A percentile compares a stretch with the other conserved stretches of the same genome.
Conservation (phyloP, 192 early-diverging fungal genomes). For the Mortierella alpina region DNA sequence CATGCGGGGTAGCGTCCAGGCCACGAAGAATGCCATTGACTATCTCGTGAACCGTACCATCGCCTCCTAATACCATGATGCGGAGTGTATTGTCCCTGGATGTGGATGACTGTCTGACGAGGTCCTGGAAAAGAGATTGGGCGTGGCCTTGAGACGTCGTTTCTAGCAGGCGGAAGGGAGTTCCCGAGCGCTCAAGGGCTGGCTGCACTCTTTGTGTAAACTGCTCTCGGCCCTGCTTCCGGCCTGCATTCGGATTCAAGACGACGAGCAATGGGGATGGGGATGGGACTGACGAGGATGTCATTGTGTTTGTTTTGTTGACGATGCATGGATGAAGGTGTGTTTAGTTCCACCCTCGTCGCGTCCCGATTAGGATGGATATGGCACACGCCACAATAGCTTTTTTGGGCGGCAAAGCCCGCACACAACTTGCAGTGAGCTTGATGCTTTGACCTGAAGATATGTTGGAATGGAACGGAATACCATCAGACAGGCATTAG, state of each 20-base stretch:
- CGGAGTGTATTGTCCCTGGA: neutral
- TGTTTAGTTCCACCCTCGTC: too few relatives aligned
- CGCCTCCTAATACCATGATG: constrained; percentile 60
- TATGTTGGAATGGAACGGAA: too few relatives aligned
- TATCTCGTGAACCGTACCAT: constrained; percentile 62
- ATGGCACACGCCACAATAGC: too few relatives aligned
- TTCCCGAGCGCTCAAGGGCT: constrained; percentile 25
- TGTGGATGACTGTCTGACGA: constrained; percentile 16
- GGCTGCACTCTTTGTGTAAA: constrained; percentile 45
- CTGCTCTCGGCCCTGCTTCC: constrained; percentile 5
- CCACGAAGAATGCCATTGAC: constrained; percentile 57
- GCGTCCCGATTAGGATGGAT: too few relatives aligned
- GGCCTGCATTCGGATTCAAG: constrained; percentile 52
- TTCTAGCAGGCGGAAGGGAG: constrained; percentile 14
- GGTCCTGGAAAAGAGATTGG: constrained; percentile 18
- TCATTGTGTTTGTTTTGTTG: too few relatives aligned
- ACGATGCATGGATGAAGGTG: too few relatives aligned
- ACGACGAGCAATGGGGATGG: constrained; percentile 35
- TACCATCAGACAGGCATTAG: too few relatives aligned
- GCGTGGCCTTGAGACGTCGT: constrained; percentile 25
- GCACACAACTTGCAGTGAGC: too few relatives aligned
- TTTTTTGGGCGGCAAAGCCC: too few relatives aligned
- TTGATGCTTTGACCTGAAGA: too few relatives aligned
- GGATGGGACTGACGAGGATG: neutral
- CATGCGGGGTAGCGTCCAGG: neutral